These are phyloP conservation scores for Sugiyamaella marilandica DNA, from an alignment of 805 yeast species.

Conservation along the genomic window DNA sequence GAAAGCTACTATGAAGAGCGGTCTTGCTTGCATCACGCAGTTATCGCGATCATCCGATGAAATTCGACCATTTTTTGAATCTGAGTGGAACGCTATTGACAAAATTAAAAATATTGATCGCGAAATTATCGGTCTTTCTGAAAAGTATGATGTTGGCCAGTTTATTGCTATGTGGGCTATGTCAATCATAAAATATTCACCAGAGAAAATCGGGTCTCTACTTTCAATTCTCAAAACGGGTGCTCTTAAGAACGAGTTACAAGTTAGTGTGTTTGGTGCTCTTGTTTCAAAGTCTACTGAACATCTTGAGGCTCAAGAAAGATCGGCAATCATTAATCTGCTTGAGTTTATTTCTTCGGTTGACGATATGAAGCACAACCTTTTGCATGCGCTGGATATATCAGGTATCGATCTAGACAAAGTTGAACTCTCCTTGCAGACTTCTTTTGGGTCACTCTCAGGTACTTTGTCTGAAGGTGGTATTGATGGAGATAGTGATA, in stretches of 20 bases:
- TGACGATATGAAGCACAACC: conserved; percentile 32
- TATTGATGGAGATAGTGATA: conserved; percentile 13
- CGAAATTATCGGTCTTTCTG: conserved; percentile 26
- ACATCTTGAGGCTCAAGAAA: conserved; percentile 20
- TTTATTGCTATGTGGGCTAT: conserved; percentile 43
- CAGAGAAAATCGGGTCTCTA: conserved; percentile 24
- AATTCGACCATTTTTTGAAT: conserved; percentile 18
- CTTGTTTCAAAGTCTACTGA: conserved; percentile 5
- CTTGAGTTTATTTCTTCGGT: conserved; percentile 42
- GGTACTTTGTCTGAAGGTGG: conserved; percentile 16
- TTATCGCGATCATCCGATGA: conserved; percentile 24
- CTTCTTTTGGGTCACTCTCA: conserved; percentile 42
- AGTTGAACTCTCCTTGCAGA: conserved; percentile 63
- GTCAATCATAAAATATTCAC: conserved; percentile 42
- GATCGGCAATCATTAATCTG: conserved; percentile 36
- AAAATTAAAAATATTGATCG: conserved; percentile 21
- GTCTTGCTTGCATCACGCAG: conserved; percentile 33
- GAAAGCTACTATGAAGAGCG: conserved; percentile 27
- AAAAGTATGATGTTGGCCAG: conserved; percentile 35
- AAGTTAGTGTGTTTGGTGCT: conserved; percentile 15
- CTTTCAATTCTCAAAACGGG: conserved; percentile 19
- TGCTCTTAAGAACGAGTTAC: conserved; percentile 17
- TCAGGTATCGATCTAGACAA: conserved; percentile 33
- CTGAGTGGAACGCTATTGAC: conserved; percentile 18
- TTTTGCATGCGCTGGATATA: conserved; percentile 10